Evolutionary conservation across 1,284 basidiomycete species (phyloP), one percentile per base, ranked within the genome.

Genomic region (Trichosporon inkin): DNA sequence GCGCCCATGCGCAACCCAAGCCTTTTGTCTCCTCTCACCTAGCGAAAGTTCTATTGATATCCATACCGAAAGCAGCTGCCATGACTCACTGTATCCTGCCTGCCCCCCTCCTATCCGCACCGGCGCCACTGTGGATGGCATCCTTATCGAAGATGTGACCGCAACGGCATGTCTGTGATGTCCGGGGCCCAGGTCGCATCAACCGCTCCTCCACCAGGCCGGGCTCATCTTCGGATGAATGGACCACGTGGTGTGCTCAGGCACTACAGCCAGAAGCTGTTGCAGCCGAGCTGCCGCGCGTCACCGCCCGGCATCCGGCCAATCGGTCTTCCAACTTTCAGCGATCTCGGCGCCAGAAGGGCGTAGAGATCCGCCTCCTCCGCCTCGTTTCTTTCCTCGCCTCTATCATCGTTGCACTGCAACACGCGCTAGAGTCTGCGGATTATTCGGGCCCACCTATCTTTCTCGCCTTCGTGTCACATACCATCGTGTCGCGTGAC

Each of bases 261-360:
- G 14, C 44, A 24, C 44, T 24, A 8, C 24, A 49, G 22, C 3
- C 16, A 24, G 22, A 7, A 13, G 41, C 20, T 47, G 44, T 2
- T 28, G 28, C 22, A 32, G 44, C 44, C 44, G 44, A 49, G n/a
- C 11, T 32, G 24, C 28, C 44, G 44, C 44, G 44, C 44, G 44
- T 49, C 44, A 49, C 44, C 22, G 24, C 24, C 22, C 44, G 14
- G 19, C 24, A 22, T 16, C 16, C 44, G 44, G 44, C 44, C 17
- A 28, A 49, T 49, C 44, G 44, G 44, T 24, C 44, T 28, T 20
- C 24, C 14, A 32, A 49, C 44, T 49, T 49, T 28, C 44, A 49
- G 44, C 44, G 44, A 49, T 28, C 28, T n/a, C 44, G 22, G 44
- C 24, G 24, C 22, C 28, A 28, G 44, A 24, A 49, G 44, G 44